Conservation (phyloP, 2,329 filamentous ascomycete species). For the Venturia oleaginea region DNA sequence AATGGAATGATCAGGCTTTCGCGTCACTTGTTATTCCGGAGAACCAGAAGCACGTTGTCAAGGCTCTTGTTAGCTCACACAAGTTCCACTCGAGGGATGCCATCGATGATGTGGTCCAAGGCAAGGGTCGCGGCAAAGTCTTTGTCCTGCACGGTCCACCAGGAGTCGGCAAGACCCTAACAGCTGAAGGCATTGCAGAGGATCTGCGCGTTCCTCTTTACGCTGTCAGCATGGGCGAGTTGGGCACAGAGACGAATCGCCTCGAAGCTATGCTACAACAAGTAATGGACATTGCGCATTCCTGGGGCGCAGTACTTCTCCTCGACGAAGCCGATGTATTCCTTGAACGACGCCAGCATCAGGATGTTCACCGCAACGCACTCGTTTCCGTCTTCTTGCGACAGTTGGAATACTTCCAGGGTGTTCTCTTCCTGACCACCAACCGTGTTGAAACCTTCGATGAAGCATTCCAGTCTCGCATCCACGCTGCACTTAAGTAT, state of each 20-base stretch:
- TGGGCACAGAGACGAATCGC: constrained; percentile 65
- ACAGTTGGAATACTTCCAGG: constrained; percentile 83
- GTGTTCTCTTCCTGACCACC: constrained; percentile 81
- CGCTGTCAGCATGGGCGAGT: constrained; percentile 71
- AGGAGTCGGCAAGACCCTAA: constrained; percentile 81
- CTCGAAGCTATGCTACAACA: constrained; percentile 72
- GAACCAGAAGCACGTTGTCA: constrained; percentile 57
- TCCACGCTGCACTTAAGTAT: constrained; percentile 78
- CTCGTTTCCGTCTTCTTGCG: constrained; percentile 82
- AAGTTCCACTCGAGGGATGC: constrained; percentile 73
- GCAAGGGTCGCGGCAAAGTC: constrained; percentile 80
- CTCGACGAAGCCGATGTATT: constrained; percentile 61
- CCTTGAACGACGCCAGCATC: constrained; percentile 70
- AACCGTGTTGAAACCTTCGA: constrained; percentile 85
- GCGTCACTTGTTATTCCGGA: constrained; percentile 64
- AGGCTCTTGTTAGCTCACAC: constrained; percentile 74
- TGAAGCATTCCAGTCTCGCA: constrained; percentile 80
- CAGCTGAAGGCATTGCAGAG: constrained; percentile 78
- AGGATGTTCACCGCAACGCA: constrained; percentile 77
- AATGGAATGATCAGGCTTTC: constrained; percentile 78
- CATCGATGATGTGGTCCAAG: constrained; percentile 63
- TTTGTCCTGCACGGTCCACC: constrained; percentile 75
- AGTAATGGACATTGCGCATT: constrained; percentile 76
- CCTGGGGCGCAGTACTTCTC: constrained; percentile 76
- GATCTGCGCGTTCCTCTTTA: constrained; percentile 74